Conservation (phyloP, 169 alveolate genomes). For the Cryptosporidium tyzzeri region DNA sequence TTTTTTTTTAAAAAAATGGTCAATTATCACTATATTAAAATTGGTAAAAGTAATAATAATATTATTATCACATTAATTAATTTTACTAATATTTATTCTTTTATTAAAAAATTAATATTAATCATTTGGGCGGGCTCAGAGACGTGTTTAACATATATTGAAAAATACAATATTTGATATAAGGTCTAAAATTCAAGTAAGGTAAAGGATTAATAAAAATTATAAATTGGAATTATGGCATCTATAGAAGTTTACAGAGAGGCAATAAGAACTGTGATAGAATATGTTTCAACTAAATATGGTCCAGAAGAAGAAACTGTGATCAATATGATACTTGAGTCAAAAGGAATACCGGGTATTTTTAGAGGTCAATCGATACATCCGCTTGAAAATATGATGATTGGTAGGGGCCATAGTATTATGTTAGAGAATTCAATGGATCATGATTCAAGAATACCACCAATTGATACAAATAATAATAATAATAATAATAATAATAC, state of each 20-base stretch:
- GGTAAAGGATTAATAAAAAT: background rate
- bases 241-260: constrained; percentile 41
- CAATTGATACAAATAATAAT: background rate
- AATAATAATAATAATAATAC: background rate
- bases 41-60: too few species aligned
- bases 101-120: background rate
- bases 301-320: constrained; percentile 67
- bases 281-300: constrained; percentile 37
- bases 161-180: background rate
- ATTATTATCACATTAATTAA: background rate
- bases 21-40: too few species aligned
- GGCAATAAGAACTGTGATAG: constrained; percentile 32
- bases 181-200: background rate
- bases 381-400: background rate
- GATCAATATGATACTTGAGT: constrained; percentile 46
- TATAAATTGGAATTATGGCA: background rate
- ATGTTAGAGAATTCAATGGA: background rate
- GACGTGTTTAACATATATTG: constrained; percentile 9
- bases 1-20: too few species aligned
- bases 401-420: constrained; percentile 2
- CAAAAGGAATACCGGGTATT: constrained; percentile 63
- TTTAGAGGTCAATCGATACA: constrained; percentile 3
- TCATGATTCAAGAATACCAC: background rate
- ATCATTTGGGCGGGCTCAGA: constrained; percentile 61
- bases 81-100: background rate